phyloP scores from a whole-genome alignment of 1,284 basidiomycete species.

The Trichosporon coremiiforme region DNA sequence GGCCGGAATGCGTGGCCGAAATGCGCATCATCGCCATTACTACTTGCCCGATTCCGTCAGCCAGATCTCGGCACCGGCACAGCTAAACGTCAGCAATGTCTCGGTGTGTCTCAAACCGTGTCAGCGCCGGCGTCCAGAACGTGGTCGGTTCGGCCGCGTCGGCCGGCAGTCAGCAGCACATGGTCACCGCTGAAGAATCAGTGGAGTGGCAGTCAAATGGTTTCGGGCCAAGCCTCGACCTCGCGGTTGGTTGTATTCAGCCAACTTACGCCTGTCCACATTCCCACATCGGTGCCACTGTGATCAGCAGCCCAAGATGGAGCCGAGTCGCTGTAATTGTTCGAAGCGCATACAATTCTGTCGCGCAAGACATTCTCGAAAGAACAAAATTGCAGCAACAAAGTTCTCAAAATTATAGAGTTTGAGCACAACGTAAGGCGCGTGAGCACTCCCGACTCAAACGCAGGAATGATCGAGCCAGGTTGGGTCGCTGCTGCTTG shows the following conservation, averaged over 20 bases:
- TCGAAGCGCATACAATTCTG: neutral
- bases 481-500: too few species aligned
- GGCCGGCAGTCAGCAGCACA: too few species aligned
- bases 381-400: neutral
- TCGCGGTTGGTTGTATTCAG: neutral
- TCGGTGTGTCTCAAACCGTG: neutral
- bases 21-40: neutral
- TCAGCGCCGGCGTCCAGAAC: neutral
- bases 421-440: neutral
- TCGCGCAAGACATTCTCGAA: neutral
- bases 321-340: neutral
- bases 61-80: neutral
- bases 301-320: neutral
- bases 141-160: too few species aligned
- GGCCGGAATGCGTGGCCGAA: too few species aligned
- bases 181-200: too few species aligned
- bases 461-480: neutral
- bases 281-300: neutral
- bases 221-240: neutral
- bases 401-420: constrained; percentile 6
- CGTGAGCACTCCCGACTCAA: neutral
- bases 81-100: neutral
- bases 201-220: too few species aligned
- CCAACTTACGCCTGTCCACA: neutral
- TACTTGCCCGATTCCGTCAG: neutral